A percentile compares a stretch with the other conserved stretches of the same genome.
Conservation (phyloP, 768 basidiomycete species). For the Dioszegia crocea region DNA sequence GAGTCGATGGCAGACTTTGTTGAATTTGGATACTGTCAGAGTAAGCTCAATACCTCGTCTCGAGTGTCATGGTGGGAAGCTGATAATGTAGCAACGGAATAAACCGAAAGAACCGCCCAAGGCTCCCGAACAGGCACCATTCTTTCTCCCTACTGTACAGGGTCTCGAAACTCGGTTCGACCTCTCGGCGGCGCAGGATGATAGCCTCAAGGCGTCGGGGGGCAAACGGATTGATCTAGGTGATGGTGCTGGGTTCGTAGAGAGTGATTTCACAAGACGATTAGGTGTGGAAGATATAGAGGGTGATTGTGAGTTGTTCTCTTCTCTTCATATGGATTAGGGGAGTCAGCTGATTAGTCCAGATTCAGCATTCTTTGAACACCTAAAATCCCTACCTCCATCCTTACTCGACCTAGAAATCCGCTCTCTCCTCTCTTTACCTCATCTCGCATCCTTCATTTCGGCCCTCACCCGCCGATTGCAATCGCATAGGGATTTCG, state of each 20-base stretch:
- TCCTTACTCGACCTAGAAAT: constrained; percentile 88
- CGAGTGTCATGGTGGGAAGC: not conserved
- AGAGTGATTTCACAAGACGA: constrained; percentile 65
- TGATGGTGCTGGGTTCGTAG: constrained; percentile 34
- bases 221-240: constrained; percentile 49
- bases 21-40: constrained; percentile 91
- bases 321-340: too few relatives aligned
- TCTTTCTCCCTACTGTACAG: constrained; percentile 89
- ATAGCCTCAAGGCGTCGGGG: constrained; percentile 6
- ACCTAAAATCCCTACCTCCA: constrained; percentile 79
- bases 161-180: constrained; percentile 82
- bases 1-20: constrained; percentile 91
- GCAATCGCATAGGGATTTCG: constrained; percentile 79
- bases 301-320: constrained; percentile 63
- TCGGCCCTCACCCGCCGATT: constrained; percentile 69
- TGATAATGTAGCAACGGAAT: constrained; percentile 69
- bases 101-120: constrained; percentile 95
- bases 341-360: too few relatives aligned
- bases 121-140: constrained; percentile 89
- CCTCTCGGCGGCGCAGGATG: constrained; percentile 38
- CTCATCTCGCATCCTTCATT: constrained; percentile 66
- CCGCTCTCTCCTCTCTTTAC: constrained; percentile 66
- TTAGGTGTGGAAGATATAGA: constrained; percentile 58
- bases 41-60: constrained; percentile 47
- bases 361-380: constrained; percentile 80